These are phyloP conservation scores for Exophiala aquamarina DNA, from an alignment of 2,329 filamentous ascomycete species.

Conservation along the genomic window DNA sequence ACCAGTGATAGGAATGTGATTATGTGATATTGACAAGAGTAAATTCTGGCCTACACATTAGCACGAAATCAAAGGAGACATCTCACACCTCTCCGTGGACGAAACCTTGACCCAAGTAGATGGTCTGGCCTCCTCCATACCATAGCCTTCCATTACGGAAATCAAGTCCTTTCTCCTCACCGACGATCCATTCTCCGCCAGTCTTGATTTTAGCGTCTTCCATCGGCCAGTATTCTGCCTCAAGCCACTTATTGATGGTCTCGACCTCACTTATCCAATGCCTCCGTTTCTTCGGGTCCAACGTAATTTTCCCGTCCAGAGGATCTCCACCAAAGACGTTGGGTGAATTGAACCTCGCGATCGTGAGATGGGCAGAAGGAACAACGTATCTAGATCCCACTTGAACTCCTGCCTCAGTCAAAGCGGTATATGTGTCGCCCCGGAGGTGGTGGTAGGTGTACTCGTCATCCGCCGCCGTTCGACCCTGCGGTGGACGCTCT, in stretches of 20 bases:
- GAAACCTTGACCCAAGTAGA: slow-evolving; percentile 50
- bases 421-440: slow-evolving; percentile 69
- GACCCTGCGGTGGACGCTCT: slow-evolving; percentile 43
- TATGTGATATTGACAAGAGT: no score
- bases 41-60: no score
- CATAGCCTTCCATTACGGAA: slow-evolving; percentile 73
- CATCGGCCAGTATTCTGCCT: slow-evolving; percentile 67
- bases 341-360: slow-evolving; percentile 74
- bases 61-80: background rate
- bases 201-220: slow-evolving; percentile 36
- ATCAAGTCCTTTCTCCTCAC: slow-evolving; percentile 78
- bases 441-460: slow-evolving; percentile 93
- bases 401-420: slow-evolving; percentile 62
- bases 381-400: slow-evolving; percentile 82
- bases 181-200: slow-evolving; percentile 79
- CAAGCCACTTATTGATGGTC: slow-evolving; percentile 73
- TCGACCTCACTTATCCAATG: slow-evolving; percentile 71
- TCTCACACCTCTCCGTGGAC: slow-evolving; percentile 7
- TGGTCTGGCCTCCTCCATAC: slow-evolving; percentile 80
- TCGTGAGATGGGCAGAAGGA: slow-evolving; percentile 84
- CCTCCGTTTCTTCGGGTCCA: slow-evolving; percentile 56
- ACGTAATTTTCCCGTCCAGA: slow-evolving; percentile 36
- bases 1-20: no score
- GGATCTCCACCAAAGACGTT: slow-evolving; percentile 53
- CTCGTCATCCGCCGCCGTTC: slow-evolving; percentile 52